A percentile compares a stretch with the other conserved stretches of the same genome.
Evolutionary conservation across 1,284 basidiomycete genomes (phyloP).

Genomic region (Boletus smithii): DNA sequence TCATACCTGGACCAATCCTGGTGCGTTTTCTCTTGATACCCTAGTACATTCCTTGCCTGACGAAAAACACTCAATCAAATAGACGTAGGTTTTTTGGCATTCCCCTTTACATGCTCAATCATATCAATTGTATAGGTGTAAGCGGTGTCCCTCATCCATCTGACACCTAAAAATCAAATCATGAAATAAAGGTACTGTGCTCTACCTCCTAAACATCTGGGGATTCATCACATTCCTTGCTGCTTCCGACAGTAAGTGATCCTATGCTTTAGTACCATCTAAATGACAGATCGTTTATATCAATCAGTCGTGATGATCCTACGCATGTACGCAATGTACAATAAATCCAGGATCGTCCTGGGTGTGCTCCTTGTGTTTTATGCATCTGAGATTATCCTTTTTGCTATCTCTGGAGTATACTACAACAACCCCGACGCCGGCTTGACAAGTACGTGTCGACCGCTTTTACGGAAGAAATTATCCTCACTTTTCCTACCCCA

Average conservation of each 20-base stretch:
- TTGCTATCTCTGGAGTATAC: neutral
- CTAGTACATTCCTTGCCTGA: neutral
- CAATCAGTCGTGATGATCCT: slow-evolving; percentile 27
- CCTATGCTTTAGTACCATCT: neutral
- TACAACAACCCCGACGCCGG: slow-evolving; percentile 13
- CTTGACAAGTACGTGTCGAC: slow-evolving; percentile 13
- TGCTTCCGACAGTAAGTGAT: slow-evolving; percentile 20
- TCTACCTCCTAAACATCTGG: slow-evolving; percentile 1
- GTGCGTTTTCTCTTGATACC: slow-evolving; percentile 2
- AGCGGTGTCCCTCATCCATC: neutral
- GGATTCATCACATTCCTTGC: slow-evolving; percentile 19
- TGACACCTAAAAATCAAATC: neutral
- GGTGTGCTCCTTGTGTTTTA: slow-evolving; percentile 18
- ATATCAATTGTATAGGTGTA: slow-evolving; percentile 17
- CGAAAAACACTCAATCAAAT: neutral
- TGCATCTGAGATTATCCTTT: slow-evolving; percentile 8
- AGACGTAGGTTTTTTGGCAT: slow-evolving; percentile 14
- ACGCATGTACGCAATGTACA: slow-evolving; percentile 27
- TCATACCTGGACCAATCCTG: slow-evolving; percentile 18
- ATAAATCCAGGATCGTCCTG: slow-evolving; percentile 16
- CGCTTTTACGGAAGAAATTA: neutral
- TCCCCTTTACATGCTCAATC: neutral
- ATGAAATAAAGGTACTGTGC: slow-evolving; percentile 10
- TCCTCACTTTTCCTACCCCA: slow-evolving; percentile 1
- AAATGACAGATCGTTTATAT: neutral